Evolutionary conservation across 768 basidiomycete species (phyloP).

Genomic region (Amanita fuliginea): DNA sequence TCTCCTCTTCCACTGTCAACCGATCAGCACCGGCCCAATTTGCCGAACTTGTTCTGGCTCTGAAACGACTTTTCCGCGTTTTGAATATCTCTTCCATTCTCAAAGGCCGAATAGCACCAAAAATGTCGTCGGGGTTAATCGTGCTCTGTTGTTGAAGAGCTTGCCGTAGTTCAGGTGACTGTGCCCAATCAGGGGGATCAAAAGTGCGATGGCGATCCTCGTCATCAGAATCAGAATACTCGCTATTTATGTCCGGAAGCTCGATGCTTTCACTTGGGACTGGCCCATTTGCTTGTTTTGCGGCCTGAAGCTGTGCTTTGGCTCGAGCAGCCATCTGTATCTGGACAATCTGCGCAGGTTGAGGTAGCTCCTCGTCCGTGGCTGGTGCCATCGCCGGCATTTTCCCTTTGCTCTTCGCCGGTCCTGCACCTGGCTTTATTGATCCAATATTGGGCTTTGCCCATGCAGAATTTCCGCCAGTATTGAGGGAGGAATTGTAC

Average conservation of each 20-base stretch:
- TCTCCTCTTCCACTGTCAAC: conserved; percentile 74
- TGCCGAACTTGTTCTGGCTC: conserved; percentile 86
- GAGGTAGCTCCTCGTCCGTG: conserved; percentile 36
- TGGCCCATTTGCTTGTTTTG: conserved; percentile 29
- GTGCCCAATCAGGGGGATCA: conserved; percentile 80
- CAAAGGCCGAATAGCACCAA: conserved; percentile 78
- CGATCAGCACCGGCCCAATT: conserved; percentile 95
- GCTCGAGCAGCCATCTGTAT: conserved; percentile 63
- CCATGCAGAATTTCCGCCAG: conserved; percentile 14
- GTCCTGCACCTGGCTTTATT: conserved; percentile 17
- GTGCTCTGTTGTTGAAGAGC: conserved; percentile 75
- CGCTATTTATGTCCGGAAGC: conserved; percentile 91
- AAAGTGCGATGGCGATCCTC: conserved; percentile 69
- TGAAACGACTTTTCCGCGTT: conserved; percentile 64
- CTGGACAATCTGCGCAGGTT: conserved; percentile 54
- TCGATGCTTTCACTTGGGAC: conserved; percentile 75
- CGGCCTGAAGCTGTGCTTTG: conserved; percentile 56
- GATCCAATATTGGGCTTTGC: conserved; percentile 23
- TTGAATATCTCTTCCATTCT: conserved; percentile 93
- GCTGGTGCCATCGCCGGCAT: conserved; percentile 17
- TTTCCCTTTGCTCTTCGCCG: conserved; percentile 40
- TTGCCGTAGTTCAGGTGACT: conserved; percentile 75
- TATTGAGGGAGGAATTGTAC: conserved; percentile 27
- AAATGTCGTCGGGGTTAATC: conserved; percentile 87
- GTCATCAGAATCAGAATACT: conserved; percentile 95